Evolutionary conservation across 768 basidiomycete genomes (phyloP).

Genomic region (Tricholoma terreum): DNA sequence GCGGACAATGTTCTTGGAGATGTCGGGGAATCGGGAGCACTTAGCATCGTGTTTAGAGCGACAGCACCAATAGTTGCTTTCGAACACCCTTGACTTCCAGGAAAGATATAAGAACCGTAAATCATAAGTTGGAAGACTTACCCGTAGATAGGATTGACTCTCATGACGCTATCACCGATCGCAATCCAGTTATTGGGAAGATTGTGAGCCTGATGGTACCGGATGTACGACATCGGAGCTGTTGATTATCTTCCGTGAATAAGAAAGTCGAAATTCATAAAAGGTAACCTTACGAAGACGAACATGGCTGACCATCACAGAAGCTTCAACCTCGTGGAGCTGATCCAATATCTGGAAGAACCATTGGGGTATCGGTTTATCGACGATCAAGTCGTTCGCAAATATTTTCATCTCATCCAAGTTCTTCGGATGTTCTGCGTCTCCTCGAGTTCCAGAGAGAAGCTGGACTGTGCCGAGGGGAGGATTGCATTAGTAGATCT

Average conservation of each 20-base stretch:
- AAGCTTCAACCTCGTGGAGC: slow-evolving; percentile 23
- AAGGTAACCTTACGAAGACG: slow-evolving; percentile 16
- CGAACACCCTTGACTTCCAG: not conserved
- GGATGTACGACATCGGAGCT: slow-evolving; percentile 23
- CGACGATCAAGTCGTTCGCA: slow-evolving; percentile 7
- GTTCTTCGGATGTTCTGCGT: slow-evolving; percentile 8
- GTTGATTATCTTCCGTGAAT: not conserved
- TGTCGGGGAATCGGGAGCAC: not conserved
- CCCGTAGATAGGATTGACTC: slow-evolving; percentile 11
- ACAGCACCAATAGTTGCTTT: not conserved
- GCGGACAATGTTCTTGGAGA: not conserved
- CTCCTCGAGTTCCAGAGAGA: slow-evolving; percentile 1
- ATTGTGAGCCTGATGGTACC: slow-evolving; percentile 23
- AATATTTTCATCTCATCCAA: slow-evolving; percentile 14
- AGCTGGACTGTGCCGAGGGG: not conserved
- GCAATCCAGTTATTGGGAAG: slow-evolving; percentile 33
- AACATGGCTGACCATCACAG: slow-evolving; percentile 3
- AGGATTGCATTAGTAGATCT: too few species aligned
- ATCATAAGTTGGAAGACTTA: not conserved
- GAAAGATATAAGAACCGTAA: not conserved
- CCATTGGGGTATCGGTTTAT: slow-evolving; percentile 25
- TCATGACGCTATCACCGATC: slow-evolving; percentile 33
- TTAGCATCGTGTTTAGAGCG: not conserved
- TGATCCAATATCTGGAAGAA: slow-evolving; percentile 24
- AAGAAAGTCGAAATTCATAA: not conserved